Evolutionary conservation across 1,284 basidiomycete genomes (phyloP), one percentile per base, ranked within the genome.

Genomic region (Omphalotus olearius): DNA sequence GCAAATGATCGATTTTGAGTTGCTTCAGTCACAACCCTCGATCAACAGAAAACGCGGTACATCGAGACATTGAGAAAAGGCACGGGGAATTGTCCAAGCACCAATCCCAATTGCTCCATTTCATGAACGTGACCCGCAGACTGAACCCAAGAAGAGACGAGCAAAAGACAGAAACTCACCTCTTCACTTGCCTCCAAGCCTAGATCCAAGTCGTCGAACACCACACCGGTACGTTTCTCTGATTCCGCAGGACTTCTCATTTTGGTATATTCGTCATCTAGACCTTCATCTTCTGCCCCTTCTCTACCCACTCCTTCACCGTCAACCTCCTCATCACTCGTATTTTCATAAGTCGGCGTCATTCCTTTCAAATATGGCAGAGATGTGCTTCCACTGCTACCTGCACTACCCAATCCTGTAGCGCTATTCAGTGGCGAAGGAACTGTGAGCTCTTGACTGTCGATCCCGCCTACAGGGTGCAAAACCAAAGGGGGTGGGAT

Each of bases 141-240:
- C 38, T 3, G 23, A 23, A 23, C 23, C 5, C 23, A 23, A 23
- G 23, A 40, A 23, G 9, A 40, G n/a, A 17, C 16, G 7, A 40
- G 11, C 28, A 23, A 47, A 23, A 47, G 11, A 7, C 28, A 30
- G 6, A 2, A 40, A 69, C 76, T 70, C 43, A 81, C 71, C 46
- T 83, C 73, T 52, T 70, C 70, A n/a, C 67, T 65, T 16, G 69
- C 67, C 43, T 73, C 81, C 57, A 88, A 69, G 11, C 83, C 84
- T 37, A 88, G 70, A 59, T 88, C 83, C 50, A 88, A 67, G 55
- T 85, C 83, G 51, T 87, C 85, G 62, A 80, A 89, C 50, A 88
- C 71, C n/a, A 76, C 78, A 11, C 83, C 85, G 14, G 71, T 77
- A 42, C 86, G 71, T 66, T 83, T 86, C 56, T 82, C 78, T 45